Evolutionary conservation across 176 grass and related monocot genomes (phyloP).

Genomic region (Musa troglodytarum): DNA sequence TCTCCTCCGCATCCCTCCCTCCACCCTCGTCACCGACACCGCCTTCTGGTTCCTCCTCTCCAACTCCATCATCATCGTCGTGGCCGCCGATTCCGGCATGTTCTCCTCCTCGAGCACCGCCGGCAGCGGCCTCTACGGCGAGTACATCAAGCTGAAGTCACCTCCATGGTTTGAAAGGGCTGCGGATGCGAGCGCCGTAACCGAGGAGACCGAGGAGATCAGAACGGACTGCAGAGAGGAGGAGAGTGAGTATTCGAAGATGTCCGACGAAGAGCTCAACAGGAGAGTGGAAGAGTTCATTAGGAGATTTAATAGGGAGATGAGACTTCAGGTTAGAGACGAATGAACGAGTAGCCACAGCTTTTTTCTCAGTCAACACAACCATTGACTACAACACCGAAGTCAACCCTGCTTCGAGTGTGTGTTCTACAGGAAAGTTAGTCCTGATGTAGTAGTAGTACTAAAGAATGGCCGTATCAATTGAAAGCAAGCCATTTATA

Average conservation of each 20-base stretch:
- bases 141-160: slow-evolving; percentile 1
- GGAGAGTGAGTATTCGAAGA: background rate
- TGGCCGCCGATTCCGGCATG: slow-evolving; percentile 68
- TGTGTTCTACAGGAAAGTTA: too few species aligned
- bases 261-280: slow-evolving; percentile 23
- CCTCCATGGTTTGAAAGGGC: background rate
- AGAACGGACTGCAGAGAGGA: background rate
- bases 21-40: slow-evolving; percentile 71
- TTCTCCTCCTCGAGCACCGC: slow-evolving; percentile 21
- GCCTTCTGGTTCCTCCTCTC: slow-evolving; percentile 99
- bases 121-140: background rate
- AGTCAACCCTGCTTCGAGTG: too few species aligned
- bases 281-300: slow-evolving; percentile 28
- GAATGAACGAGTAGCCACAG: background rate
- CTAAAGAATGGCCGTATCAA: too few species aligned
- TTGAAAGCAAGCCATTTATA: too few species aligned
- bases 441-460: too few species aligned
- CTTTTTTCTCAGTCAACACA: background rate
- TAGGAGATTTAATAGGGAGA: slow-evolving; percentile 18
- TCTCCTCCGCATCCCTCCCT: slow-evolving; percentile 69
- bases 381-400: too few species aligned
- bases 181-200: background rate
- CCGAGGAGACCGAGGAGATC: background rate
- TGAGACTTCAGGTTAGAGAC: slow-evolving; percentile 7
- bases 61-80: slow-evolving; percentile 87